Conservation (phyloP, 495 filamentous ascomycete species). For the Hypoxylon fragiforme region DNA sequence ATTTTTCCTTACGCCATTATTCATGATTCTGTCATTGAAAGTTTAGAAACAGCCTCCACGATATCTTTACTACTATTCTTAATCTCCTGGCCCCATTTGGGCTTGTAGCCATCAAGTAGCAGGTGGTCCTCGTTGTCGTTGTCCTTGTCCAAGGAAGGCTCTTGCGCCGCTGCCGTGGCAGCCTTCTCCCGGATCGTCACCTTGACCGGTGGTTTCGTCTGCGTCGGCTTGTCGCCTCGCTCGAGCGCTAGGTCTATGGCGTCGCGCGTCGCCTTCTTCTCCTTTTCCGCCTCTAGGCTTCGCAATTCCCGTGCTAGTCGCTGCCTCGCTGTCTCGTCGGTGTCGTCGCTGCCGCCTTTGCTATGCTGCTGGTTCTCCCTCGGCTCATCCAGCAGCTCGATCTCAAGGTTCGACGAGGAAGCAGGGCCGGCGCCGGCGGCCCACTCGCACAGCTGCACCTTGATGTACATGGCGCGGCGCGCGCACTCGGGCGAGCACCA, state of each 20-base stretch:
- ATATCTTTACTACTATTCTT: slow-evolving; percentile 1
- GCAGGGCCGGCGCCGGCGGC: slow-evolving; percentile 74
- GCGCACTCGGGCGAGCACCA: slow-evolving; percentile 88
- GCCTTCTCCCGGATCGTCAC: slow-evolving; percentile 56
- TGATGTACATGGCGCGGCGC: slow-evolving; percentile 75
- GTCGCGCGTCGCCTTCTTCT: slow-evolving; percentile 39
- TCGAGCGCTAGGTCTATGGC: slow-evolving; percentile 55
- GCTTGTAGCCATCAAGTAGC: slow-evolving; percentile 53
- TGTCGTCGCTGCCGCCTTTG: background rate
- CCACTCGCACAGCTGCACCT: slow-evolving; percentile 78
- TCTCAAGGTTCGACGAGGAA: slow-evolving; percentile 41
- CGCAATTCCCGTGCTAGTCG: slow-evolving; percentile 33
- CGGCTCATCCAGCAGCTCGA: slow-evolving; percentile 60
- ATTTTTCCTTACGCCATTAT: background rate
- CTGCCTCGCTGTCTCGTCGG: slow-evolving; percentile 23
- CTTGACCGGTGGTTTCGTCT: slow-evolving; percentile 25
- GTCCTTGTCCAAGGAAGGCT: slow-evolving; percentile 41
- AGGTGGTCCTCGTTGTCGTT: slow-evolving; percentile 43
- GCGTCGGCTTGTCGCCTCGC: slow-evolving; percentile 48
- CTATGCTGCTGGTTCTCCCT: slow-evolving; percentile 21
- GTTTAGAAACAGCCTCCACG: background rate
- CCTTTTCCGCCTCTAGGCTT: slow-evolving; percentile 45
- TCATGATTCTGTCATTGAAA: background rate
- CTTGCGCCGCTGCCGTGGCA: slow-evolving; percentile 31
- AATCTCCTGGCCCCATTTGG: slow-evolving; percentile 31